Evolutionary conservation across 352 stramenopile species (phyloP).

Genomic region (Pythium brachiatum): DNA sequence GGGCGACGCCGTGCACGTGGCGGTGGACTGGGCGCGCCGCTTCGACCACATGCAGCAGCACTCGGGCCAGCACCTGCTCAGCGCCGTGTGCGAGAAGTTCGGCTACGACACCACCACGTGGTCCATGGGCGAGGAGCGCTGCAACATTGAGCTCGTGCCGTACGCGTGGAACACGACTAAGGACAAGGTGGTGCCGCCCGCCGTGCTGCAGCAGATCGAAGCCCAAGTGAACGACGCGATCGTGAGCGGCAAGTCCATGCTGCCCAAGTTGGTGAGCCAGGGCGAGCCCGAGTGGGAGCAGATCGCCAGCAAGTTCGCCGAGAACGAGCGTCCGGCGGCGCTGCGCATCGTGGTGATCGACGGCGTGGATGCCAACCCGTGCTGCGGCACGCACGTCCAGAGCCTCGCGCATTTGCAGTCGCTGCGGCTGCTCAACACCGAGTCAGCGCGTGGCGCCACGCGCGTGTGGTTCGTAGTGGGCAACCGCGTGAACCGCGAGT

Average conservation of each 20-base stretch:
- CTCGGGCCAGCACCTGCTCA: slow-evolving; percentile 87
- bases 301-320: slow-evolving; percentile 59
- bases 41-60: slow-evolving; percentile 91
- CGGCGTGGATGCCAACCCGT: slow-evolving; percentile 82
- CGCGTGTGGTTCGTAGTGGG: slow-evolving; percentile 86
- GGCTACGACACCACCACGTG: slow-evolving; percentile 80
- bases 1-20: slow-evolving; percentile 49
- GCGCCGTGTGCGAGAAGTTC: slow-evolving; percentile 74
- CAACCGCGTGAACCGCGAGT: slow-evolving; percentile 74
- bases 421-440: slow-evolving; percentile 71
- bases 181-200: slow-evolving; percentile 39
- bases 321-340: slow-evolving; percentile 50
- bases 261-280: slow-evolving; percentile 47
- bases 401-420: slow-evolving; percentile 66
- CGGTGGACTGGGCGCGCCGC: slow-evolving; percentile 72
- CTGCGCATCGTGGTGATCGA: slow-evolving; percentile 86
- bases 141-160: slow-evolving; percentile 81
- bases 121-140: slow-evolving; percentile 62
- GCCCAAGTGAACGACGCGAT: slow-evolving; percentile 77
- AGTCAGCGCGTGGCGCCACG: slow-evolving; percentile 59
- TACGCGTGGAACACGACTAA: slow-evolving; percentile 33
- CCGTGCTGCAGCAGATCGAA: slow-evolving; percentile 59
- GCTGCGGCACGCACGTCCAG: slow-evolving; percentile 87
- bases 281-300: slow-evolving; percentile 56
- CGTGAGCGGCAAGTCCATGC: slow-evolving; percentile 48